phyloP scores from a whole-genome alignment of 495 filamentous ascomycete species.

The Talaromyces thailandensis region DNA sequence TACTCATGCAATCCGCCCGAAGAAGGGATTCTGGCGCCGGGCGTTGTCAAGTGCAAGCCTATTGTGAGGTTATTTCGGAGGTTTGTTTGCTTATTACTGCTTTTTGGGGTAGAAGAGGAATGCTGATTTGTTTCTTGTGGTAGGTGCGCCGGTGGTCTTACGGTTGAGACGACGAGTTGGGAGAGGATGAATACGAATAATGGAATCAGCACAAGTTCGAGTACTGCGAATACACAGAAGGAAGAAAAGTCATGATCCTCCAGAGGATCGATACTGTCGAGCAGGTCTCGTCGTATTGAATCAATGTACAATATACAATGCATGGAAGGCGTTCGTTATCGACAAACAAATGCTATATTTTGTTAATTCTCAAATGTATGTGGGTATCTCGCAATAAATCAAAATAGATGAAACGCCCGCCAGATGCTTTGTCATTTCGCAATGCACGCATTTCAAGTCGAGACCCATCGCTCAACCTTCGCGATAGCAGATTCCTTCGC shows the following conservation, averaged over 20 bases:
- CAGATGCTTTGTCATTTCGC: background rate
- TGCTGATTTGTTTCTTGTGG: constrained; percentile 11
- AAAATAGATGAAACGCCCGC: background rate
- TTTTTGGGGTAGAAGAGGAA: background rate
- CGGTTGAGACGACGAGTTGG: constrained; percentile 59
- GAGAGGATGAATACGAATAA: constrained; percentile 1
- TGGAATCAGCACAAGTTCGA: background rate
- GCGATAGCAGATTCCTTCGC: constrained; percentile 17
- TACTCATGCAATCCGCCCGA: constrained; percentile 63
- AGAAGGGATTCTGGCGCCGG: constrained; percentile 42
- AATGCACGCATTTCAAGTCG: background rate
- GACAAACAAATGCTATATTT: background rate
- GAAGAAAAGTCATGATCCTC: background rate
- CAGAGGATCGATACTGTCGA: too few relatives aligned
- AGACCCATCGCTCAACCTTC: constrained; percentile 20
- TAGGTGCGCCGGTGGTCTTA: constrained; percentile 69
- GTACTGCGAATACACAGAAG: background rate
- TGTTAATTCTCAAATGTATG: background rate
- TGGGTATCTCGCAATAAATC: constrained; percentile 5
- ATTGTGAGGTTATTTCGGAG: constrained; percentile 69
- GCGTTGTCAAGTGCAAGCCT: constrained; percentile 60
- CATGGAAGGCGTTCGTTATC: constrained; percentile 3
- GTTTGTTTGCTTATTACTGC: constrained; percentile 38
- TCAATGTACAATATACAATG: background rate
- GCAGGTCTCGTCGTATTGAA: background rate